Evolutionary conservation across 2,329 filamentous ascomycete species (phyloP), one percentile per base, ranked within the genome.

Genomic region (Trichoderma koningii): DNA sequence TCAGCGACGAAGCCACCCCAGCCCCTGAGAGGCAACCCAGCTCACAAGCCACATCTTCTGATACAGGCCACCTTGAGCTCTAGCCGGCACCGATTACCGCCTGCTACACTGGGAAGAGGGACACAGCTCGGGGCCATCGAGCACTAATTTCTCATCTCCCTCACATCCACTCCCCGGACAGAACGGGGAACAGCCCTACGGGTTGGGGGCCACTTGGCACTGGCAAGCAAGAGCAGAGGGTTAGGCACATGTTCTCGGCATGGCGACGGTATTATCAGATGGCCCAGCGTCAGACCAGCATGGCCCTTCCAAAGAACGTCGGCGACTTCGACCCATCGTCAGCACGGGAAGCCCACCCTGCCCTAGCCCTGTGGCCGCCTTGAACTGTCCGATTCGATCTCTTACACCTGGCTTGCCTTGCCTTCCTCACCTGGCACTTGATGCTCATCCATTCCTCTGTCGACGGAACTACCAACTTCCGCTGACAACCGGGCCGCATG

Each of bases 321-420:
- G 60, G 34, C 38, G 50, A 63, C 48, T 55, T 21, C n/a, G 19
- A 50, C n/a, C 41, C 52, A 34, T 62, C 21, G 60, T 63, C 60
- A 63, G 60, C 60, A 38, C 26, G 42, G 42, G 41, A 45, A 47
- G 52, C 45, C 47, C 48, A 62, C 59, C 48, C 48, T 47, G 15
- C 53, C 26, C 48, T 41, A 50, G 56, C 57, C 34, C 34, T 38
- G 34, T 5, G 41, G 21, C 50, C 60, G 53, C 47, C 14, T 30
- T 2, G 28, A 44, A 3, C 28, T 30, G 19, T 53, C n/a, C 14
- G 19, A 51, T 38, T 47, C 45, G 41, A 17, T 14, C 28, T 21
- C 28, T 38, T 23, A 30, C 23, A 38, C 50, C 59, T 55, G 45
- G 50, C 45, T 34, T 6, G 7, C n/a, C 19, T 55, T 55, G 50